Base-by-base conservation (phyloP, 495 filamentous ascomycete species). In the Annulohypoxylon bovei region DNA sequence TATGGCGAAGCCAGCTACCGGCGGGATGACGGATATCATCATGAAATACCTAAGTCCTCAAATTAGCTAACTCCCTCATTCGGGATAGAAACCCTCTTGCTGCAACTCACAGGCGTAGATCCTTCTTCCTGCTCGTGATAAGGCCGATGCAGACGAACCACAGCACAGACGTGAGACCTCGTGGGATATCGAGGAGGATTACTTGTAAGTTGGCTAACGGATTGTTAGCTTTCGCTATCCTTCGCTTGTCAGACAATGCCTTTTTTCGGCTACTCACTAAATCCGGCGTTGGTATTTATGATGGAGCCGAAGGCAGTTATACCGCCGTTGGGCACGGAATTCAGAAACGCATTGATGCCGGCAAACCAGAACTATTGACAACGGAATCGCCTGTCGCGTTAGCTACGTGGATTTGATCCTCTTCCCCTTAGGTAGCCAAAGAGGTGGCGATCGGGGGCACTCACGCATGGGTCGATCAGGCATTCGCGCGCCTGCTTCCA, bases 291-390 rank as follows among this genome's bases (percentile, higher is more conserved):
- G 4, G 76, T 79, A 22, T 86, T 82, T 6, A 87, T 74, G 35
- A 85, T 83, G 0, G 78, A 68, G 0, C 80, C 81, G 68, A 85
- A 87, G 33, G 83, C 85, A 0, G 82, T 83, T 22, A 86, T 77
- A 0, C 83, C 84, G 6, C 85, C 84, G 49, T 82, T 85, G 0
- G 85, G 85, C 22, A 86, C 81, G 6, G 80, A 83, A 46, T 77
- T 82, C 0, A 86, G 60, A 67, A 87, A 79, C 0, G 82, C 82
- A 16, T 83, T 77, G 14, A 85, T 44, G 12, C 80, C 77, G 0
- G 83, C 73, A 9, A 86, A 73, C 82, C 81, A 85, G 35, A 78
- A 78, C 62, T 67, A 33, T 12, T 16, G 22, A 60, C 3, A 5
- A 7, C 5, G 33, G 1, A 12, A 32, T 7, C 0, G 74, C 74